Evolutionary conservation across 2,329 filamentous ascomycete genomes (phyloP).

Genomic region (Talaromyces piceae): DNA sequence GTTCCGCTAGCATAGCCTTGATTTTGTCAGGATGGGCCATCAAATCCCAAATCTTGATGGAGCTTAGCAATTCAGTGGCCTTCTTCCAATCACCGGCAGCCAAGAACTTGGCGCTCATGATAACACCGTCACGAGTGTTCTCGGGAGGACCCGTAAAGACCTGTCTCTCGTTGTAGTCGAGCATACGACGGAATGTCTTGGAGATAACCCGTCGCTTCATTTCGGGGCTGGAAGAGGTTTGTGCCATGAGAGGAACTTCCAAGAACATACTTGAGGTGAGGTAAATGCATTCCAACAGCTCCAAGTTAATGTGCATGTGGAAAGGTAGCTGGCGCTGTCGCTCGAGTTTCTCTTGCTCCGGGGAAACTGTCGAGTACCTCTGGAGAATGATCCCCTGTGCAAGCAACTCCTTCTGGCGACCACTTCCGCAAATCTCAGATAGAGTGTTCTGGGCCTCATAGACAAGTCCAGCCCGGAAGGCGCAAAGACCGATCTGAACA

Average conservation of each 20-base stretch:
- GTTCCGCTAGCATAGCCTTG: conserved; percentile 93
- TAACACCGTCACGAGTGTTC: conserved; percentile 98
- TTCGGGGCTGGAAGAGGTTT: conserved; percentile 93
- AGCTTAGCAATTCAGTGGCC: conserved; percentile 84
- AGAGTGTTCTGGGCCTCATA: conserved; percentile 97
- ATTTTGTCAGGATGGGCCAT: conserved; percentile 89
- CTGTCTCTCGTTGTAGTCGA: conserved; percentile 98
- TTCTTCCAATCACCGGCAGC: conserved; percentile 99
- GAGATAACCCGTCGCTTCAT: conserved; percentile 97
- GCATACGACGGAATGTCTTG: conserved; percentile 98
- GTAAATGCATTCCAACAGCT: conserved; percentile 96
- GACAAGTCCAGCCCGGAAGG: conserved; percentile 92
- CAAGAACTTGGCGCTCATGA: conserved; percentile 96
- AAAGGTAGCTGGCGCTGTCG: conserved; percentile 96
- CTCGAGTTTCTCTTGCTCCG: conserved; percentile 95
- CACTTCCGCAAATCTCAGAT: conserved; percentile 95
- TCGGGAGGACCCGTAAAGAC: conserved; percentile 98
- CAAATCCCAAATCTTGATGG: conserved; percentile 99
- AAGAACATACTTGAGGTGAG: conserved; percentile 98
- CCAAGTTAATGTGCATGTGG: conserved; percentile 99
- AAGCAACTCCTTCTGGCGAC: conserved; percentile 93
- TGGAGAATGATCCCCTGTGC: conserved; percentile 98
- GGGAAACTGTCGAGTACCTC: conserved; percentile 89
- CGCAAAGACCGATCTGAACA: conserved; percentile 95
- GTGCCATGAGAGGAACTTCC: conserved; percentile 92